These are phyloP conservation scores for Geranomyces michiganensis DNA, from an alignment of 192 early-diverging fungal genomes.

Conservation along the genomic window DNA sequence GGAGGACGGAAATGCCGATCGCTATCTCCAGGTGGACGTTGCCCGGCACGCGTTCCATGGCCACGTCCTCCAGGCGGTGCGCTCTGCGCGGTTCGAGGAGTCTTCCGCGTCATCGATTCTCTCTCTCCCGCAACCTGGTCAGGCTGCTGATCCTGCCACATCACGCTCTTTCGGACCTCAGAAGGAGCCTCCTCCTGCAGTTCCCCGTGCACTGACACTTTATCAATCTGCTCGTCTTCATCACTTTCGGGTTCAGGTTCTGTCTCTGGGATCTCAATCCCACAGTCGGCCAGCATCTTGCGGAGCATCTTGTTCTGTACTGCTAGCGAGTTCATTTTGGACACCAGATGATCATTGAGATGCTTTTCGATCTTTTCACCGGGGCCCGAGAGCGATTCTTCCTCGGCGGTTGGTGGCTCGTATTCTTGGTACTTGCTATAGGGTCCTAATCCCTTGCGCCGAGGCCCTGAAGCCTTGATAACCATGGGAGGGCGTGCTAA, in stretches of 20 bases:
- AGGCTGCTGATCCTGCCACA: constrained; percentile 27
- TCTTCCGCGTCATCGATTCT: background rate
- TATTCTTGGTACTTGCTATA: constrained; percentile 25
- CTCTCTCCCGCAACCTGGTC: background rate
- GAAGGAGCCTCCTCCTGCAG: background rate
- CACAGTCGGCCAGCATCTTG: constrained; percentile 32
- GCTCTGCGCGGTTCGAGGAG: constrained; percentile 15
- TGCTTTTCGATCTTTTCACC: constrained; percentile 31
- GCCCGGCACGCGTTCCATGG: background rate
- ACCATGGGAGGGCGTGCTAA: constrained; percentile 14
- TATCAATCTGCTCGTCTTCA: background rate
- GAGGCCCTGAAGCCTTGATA: constrained; percentile 15
- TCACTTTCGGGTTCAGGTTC: background rate
- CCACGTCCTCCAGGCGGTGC: constrained; percentile 25
- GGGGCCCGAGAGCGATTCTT: constrained; percentile 3
- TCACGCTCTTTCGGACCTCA: constrained; percentile 26
- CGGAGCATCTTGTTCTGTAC: constrained; percentile 41
- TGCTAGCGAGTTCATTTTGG: constrained; percentile 30
- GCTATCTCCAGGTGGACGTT: background rate
- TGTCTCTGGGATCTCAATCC: constrained; percentile 24
- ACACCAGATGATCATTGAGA: constrained; percentile 22
- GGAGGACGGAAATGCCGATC: constrained; percentile 18
- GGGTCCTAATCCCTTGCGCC: constrained; percentile 27
- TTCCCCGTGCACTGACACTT: background rate
- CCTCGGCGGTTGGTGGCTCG: constrained; percentile 9